phyloP scores from a whole-genome alignment of 208 protist species.

The Leishmania guyanensis region DNA sequence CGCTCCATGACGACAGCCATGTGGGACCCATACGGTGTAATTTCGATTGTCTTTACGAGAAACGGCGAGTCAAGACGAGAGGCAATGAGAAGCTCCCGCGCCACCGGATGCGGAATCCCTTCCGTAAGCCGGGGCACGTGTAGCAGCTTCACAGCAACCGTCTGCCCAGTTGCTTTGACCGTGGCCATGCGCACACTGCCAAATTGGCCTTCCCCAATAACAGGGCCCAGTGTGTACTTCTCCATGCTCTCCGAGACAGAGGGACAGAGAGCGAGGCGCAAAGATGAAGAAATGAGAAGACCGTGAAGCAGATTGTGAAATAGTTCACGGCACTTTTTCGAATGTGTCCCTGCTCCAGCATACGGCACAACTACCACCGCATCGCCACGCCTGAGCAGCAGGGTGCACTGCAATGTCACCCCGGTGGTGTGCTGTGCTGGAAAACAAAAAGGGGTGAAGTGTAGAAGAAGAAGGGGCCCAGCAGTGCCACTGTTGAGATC shows the following conservation, averaged over 20 bases:
- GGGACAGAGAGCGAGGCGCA: background rate
- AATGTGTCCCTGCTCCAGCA: background rate
- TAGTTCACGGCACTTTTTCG: background rate
- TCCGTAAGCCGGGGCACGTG: constrained; percentile 50
- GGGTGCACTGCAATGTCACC: background rate
- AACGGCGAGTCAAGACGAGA: constrained; percentile 52
- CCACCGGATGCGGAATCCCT: constrained; percentile 83
- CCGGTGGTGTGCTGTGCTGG: background rate
- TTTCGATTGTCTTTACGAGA: constrained; percentile 68
- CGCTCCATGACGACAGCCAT: constrained; percentile 85
- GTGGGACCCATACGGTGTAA: constrained; percentile 56
- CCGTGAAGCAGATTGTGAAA: background rate
- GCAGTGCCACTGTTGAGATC: background rate
- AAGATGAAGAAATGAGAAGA: background rate
- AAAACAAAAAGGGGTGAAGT: background rate
- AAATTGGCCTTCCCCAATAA: constrained; percentile 83
- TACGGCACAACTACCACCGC: background rate
- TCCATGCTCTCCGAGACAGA: constrained; percentile 44
- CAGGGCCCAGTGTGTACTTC: constrained; percentile 47
- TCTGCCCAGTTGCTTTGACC: constrained; percentile 51
- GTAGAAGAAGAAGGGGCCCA: background rate
- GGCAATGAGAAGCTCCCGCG: constrained; percentile 71
- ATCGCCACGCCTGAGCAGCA: no score
- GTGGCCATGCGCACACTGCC: constrained; percentile 63
- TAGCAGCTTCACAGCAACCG: constrained; percentile 79